Evolutionary conservation across 176 grass and related monocot species (phyloP).

Genomic region (Tillandsia leiboldiana): DNA sequence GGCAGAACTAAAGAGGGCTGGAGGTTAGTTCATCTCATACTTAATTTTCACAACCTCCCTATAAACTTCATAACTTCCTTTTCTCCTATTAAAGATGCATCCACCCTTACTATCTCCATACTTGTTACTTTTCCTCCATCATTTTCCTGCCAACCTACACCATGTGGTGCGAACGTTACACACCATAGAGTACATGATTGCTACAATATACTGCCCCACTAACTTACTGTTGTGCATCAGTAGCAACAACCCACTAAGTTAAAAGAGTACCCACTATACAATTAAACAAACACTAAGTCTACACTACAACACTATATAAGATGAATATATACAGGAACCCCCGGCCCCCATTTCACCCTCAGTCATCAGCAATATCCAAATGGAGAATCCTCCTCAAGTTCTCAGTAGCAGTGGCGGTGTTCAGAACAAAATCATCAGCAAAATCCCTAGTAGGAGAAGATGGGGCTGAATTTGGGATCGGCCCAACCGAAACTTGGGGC

Average conservation of each 20-base stretch:
- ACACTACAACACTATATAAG: slow-evolving; percentile 7
- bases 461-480: slow-evolving; percentile 60
- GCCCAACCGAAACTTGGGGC: slow-evolving; percentile 14
- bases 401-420: slow-evolving; percentile 50
- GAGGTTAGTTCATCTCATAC: background rate
- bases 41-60: background rate
- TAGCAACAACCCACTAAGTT: background rate
- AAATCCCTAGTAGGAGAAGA: slow-evolving; percentile 53
- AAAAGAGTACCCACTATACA: background rate
- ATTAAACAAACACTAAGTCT: slow-evolving; percentile 2
- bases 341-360: slow-evolving; percentile 1
- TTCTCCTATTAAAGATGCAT: background rate
- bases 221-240: background rate
- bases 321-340: slow-evolving; percentile 15
- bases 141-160: no score
- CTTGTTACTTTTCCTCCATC: background rate
- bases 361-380: slow-evolving; percentile 37
- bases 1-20: background rate
- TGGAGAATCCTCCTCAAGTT: slow-evolving; percentile 89
- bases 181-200: no score
- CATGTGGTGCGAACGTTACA: no score
- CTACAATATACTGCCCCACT: no score
- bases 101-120: background rate
- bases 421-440: slow-evolving; percentile 29
- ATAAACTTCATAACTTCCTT: background rate